These are phyloP conservation scores for Capsicum chinense DNA, from an alignment of 257 asterid species.

Conservation along the genomic window DNA sequence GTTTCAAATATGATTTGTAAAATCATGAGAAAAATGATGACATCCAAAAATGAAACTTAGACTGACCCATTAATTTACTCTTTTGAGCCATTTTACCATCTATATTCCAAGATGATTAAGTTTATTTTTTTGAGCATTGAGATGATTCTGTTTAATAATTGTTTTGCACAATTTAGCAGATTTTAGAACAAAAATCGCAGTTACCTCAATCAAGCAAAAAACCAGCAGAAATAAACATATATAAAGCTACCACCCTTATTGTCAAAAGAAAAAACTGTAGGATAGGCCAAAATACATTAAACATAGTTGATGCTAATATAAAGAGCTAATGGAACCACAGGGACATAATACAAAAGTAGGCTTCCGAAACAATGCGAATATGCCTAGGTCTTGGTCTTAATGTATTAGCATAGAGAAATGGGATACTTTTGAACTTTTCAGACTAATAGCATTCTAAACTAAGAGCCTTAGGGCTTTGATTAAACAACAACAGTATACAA, in stretches of 20 bases:
- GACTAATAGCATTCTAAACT: conserved; percentile 20
- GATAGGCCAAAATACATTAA: neutral
- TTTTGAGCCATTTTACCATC: conserved; percentile 24
- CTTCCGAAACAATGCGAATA: neutral
- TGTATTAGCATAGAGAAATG: neutral
- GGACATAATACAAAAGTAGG: neutral
- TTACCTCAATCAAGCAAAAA: neutral
- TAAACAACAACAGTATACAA: neutral
- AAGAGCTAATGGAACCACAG: conserved; percentile 11
- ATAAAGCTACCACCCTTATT: neutral
- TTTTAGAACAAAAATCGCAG: neutral
- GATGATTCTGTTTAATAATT: neutral
- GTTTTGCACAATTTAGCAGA: conserved; percentile 10
- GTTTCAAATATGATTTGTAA: neutral
- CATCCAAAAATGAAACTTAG: conserved; percentile 15
- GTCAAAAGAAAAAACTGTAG: neutral
- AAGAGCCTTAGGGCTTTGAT: conserved; percentile 17
- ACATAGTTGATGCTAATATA: neutral
- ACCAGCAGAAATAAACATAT: conserved; percentile 19
- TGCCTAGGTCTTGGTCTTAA: neutral
- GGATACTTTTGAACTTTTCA: neutral
- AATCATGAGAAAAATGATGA: neutral
- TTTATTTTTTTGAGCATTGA: neutral
- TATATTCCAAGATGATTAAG: neutral
- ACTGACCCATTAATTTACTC: conserved; percentile 22